phyloP scores from a whole-genome alignment of 371 early-diverging fungal genomes.

The Encephalitozoon romaleae region DNA sequence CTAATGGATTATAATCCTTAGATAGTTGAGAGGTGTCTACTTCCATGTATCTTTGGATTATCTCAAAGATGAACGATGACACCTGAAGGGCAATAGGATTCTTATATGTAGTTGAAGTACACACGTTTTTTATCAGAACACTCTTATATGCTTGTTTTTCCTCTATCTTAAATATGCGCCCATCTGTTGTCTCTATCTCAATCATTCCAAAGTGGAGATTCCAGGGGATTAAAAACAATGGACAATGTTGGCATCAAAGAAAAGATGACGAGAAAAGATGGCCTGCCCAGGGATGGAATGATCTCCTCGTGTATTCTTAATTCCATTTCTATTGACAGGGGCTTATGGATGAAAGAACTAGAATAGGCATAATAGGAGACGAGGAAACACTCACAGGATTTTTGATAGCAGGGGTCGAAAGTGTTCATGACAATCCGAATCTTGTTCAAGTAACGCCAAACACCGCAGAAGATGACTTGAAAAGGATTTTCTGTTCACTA shows the following conservation, averaged over 20 bases:
- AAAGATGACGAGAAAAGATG: not conserved
- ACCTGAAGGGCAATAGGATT: slow-evolving; percentile 13
- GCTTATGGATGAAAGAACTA: slow-evolving; percentile 25
- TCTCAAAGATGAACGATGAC: not conserved
- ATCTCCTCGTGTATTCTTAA: not conserved
- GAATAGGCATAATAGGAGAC: slow-evolving; percentile 57
- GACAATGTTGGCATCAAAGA: not conserved
- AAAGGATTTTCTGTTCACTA: slow-evolving; percentile 27
- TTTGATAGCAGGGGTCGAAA: slow-evolving; percentile 54
- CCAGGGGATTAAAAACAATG: not conserved
- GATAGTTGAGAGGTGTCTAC: slow-evolving; percentile 12
- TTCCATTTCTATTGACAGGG: not conserved
- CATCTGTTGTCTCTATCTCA: slow-evolving; percentile 16
- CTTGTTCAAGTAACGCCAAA: slow-evolving; percentile 27
- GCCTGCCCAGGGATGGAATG: not conserved
- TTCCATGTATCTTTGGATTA: slow-evolving; percentile 21
- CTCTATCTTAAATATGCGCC: slow-evolving; percentile 5
- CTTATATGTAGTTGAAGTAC: not conserved
- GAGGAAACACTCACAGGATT: slow-evolving; percentile 58
- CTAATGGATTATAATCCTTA: slow-evolving; percentile 24
- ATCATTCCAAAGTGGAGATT: not conserved
- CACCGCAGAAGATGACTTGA: slow-evolving; percentile 43
- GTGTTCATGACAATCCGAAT: slow-evolving; percentile 29
- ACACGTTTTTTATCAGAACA: not conserved
- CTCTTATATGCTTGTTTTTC: slow-evolving; percentile 2